Base-by-base conservation (phyloP, 2,329 filamentous ascomycete genomes). In the Penicillium sp. region DNA sequence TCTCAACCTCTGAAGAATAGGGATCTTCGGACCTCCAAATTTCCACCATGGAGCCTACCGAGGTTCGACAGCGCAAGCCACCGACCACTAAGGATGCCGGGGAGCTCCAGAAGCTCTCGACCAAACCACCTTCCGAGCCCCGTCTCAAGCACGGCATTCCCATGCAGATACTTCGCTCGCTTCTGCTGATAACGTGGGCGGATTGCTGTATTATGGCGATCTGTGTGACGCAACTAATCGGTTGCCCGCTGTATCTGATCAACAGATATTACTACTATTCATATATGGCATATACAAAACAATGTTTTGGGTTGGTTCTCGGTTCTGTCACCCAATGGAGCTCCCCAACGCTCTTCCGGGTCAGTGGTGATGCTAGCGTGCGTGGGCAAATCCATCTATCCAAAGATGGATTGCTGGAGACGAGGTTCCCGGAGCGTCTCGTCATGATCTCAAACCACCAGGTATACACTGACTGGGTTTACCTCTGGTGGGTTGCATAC, bases 381-480 rank as follows among this genome's bases (percentile, higher is more conserved):
- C 75, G 78, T 53, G 83, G 82, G 6, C 84, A 87, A 64, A 72
- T 87, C 25, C 77, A 77, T 50, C 73, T 83, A 52, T 79, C 78
- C 51, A 74, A 78, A 45, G 82, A 85, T 62, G 85, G 85, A 9
- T 77, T 79, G 52, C 68, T 87, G 42, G 76, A 80, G 59, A 84
- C 82, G 55, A 75, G 79, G 32, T 87, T 87, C 58, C 80, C 83
- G 2, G 80, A 86, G 58, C 77, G 85, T 16, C 71, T 86, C 55
- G 79, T 87, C 9, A 66, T 87, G 65, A 83, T 87, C 68, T 80
- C 84, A 7, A 87, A 87, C 55, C 85, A 87, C 62, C 83, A 86
- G 65, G 78, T 87, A 3, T 87, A 87, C 66, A 86, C 84, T n/a
- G 85, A 87, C 63, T 87, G 85, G 85, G 73, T 87, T 15, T 87